Base-by-base conservation (phyloP, 441 rosid species). In the Erysimum cheiri region DNA sequence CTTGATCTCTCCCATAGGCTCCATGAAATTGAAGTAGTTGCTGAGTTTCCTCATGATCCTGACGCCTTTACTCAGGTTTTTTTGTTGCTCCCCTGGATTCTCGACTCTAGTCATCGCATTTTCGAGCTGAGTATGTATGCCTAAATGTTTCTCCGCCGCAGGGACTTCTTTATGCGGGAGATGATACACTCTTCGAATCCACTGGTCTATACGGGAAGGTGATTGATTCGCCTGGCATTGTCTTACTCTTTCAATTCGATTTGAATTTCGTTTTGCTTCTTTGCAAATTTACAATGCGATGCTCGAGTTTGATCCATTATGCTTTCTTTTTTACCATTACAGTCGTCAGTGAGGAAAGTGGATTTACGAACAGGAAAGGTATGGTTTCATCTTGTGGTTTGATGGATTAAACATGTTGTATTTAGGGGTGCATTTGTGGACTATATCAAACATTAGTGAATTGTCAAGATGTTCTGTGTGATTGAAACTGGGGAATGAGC, bases 341-440 rank as follows among this genome's bases (percentile, higher is more conserved):
- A 92, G 99, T 95, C 99, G 8, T 89, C 98, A 8, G 88, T 92
- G 78, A 88, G 99, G 66, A 86, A 75, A 84, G 95, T 95, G 49
- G 79, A 69, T 80, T 86, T 95, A 58, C 80, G 62, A 50, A 88
- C 88, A 12, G 99, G 98, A 48, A 81, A 90, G 99, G 98, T 95
- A 80, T 19, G 60, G 43, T 14, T 59, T 75, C 17, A 36, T 35
- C 53, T 74, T 10, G 15, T 49, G 28, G 8, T 36, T 64, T 71
- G 24, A 46, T 37, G 60, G 14, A 22, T 22, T 22, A 22, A 44
- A 32, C 48, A 68, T 70, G 60, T 6, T 6, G 49, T 26, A 52
- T 17, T 61, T 22, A 22, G 2, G 24, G 1, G 24, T 22, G 2
- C 24, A 22, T 22, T 22, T 1, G 24, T 22, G 24, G 24, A 11